Percentiles rank a stretch among this genome's conserved stretches.
Conservation (phyloP, 2,329 filamentous ascomycete genomes). For the Alternaria conjuncta region DNA sequence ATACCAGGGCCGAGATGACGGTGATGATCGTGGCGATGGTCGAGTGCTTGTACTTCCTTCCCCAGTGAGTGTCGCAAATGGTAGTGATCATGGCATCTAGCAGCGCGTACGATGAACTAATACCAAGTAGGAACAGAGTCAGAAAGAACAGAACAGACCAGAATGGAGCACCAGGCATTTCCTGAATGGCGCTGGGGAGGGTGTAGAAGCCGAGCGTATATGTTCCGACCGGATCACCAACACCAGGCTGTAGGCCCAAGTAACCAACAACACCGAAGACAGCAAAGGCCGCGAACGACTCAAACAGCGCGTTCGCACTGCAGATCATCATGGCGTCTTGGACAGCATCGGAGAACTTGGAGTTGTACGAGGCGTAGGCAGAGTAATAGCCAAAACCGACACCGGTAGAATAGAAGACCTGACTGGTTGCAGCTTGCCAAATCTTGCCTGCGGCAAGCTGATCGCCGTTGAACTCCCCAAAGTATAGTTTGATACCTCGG, state of each 20-base stretch:
- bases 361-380: constrained; percentile 62
- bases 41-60: constrained; percentile 39
- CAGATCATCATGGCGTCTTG: constrained; percentile 62
- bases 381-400: constrained; percentile 58
- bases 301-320: constrained; percentile 60
- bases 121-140: constrained; percentile 61
- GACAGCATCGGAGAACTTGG: constrained; percentile 60
- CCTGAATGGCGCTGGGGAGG: constrained; percentile 57
- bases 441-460: constrained; percentile 49
- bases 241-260: constrained; percentile 42
- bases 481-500: constrained; percentile 15
- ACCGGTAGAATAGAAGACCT: constrained; percentile 63
- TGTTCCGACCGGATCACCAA: constrained; percentile 54
- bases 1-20: constrained; percentile 58
- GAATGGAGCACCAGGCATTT: constrained; percentile 61
- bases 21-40: constrained; percentile 56
- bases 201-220: constrained; percentile 64
- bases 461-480: constrained; percentile 3
- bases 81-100: constrained; percentile 61
- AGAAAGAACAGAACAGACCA: constrained; percentile 63
- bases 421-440: constrained; percentile 59
- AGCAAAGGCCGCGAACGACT: constrained; percentile 54
- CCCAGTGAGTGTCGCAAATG: constrained; percentile 55
- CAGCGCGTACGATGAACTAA: constrained; percentile 63
- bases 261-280: constrained; percentile 61